Percentiles rank a stretch among this genome's conserved stretches.
Conservation (phyloP, 208 protist species). For the Phytomonas francai region DNA sequence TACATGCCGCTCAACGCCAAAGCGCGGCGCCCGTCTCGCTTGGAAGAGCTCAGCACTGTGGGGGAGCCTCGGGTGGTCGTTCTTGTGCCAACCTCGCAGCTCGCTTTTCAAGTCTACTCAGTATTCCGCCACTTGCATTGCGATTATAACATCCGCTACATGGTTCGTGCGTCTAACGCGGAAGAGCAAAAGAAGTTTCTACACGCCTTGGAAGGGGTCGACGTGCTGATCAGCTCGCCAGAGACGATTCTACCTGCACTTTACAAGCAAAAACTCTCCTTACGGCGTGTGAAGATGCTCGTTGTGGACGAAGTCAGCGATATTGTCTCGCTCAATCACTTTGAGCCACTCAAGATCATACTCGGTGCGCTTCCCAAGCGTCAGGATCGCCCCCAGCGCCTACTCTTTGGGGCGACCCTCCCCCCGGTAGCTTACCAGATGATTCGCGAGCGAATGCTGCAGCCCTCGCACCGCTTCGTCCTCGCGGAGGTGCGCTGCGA, state of each 20-base stretch:
- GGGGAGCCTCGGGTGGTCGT: slow-evolving; percentile 62
- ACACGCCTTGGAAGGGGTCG: slow-evolving; percentile 37
- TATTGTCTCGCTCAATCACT: slow-evolving; percentile 76
- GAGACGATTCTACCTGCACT: slow-evolving; percentile 66
- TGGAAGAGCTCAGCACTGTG: slow-evolving; percentile 40
- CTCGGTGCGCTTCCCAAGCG: slow-evolving; percentile 66
- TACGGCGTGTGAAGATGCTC: slow-evolving; percentile 43
- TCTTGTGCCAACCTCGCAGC: slow-evolving; percentile 64
- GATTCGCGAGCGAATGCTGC: slow-evolving; percentile 59
- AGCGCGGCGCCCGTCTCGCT: slow-evolving; percentile 12
- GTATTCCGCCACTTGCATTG: slow-evolving; percentile 38
- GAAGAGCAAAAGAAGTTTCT: slow-evolving; percentile 64
- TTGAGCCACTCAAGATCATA: slow-evolving; percentile 76
- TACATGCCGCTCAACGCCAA: slow-evolving; percentile 10
- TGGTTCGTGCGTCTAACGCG: slow-evolving; percentile 55
- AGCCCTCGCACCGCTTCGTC: slow-evolving; percentile 76
- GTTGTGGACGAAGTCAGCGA: slow-evolving; percentile 85
- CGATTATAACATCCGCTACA: slow-evolving; percentile 38
- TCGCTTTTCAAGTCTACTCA: slow-evolving; percentile 49
- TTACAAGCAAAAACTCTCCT: slow-evolving; percentile 58
- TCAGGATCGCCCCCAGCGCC: slow-evolving; percentile 49
- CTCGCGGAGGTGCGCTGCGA: slow-evolving; percentile 42
- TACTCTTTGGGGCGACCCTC: slow-evolving; percentile 63
- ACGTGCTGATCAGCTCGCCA: slow-evolving; percentile 71
- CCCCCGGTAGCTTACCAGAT: slow-evolving; percentile 70